A percentile compares a stretch with the other conserved stretches of the same genome.
Conservation (phyloP, 1,284 basidiomycete genomes). For the Apiotrichum montevideense region DNA sequence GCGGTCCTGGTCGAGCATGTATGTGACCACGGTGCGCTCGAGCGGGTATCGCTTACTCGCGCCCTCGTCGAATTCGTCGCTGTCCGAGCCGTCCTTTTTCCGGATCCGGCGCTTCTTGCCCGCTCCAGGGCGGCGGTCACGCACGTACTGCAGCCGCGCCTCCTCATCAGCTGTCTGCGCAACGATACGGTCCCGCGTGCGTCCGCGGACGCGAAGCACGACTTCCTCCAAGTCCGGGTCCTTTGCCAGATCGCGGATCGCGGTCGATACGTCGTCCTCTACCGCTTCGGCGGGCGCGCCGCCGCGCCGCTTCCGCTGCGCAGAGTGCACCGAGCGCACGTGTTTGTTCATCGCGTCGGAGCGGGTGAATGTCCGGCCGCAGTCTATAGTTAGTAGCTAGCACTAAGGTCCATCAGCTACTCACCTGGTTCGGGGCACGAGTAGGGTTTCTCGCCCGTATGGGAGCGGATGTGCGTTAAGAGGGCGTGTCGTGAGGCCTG, state of each 20-base stretch:
- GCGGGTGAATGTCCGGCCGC: constrained; percentile 92
- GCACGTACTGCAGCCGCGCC: constrained; percentile 12
- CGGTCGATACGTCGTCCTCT: constrained; percentile 14
- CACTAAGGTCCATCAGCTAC: constrained; percentile 10
- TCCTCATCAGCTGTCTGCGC: constrained; percentile 11
- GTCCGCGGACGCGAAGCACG: constrained; percentile 10
- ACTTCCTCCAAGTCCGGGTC: constrained; percentile 19
- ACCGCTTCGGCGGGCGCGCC: not conserved
- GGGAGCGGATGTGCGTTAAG: constrained; percentile 74
- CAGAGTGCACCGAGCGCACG: constrained; percentile 25
- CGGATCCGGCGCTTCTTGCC: constrained; percentile 12
- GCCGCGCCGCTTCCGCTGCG: constrained; percentile 6
- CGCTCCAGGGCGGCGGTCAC: constrained; percentile 13
- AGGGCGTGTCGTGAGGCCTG: constrained; percentile 34
- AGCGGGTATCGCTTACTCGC: constrained; percentile 14
- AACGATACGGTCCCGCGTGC: constrained; percentile 7
- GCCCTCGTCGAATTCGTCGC: constrained; percentile 27
- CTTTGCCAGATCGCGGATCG: constrained; percentile 14
- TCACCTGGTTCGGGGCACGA: constrained; percentile 62
- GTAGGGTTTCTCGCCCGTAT: constrained; percentile 96
- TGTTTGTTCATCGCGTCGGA: constrained; percentile 78
- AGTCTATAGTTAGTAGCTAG: constrained; percentile 53
- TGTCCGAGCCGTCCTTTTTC: constrained; percentile 8
- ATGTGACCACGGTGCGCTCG: constrained; percentile 16
- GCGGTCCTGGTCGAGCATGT: constrained; percentile 16